Percentiles rank a stretch among this genome's conserved stretches.
Evolutionary conservation across 371 early-diverging fungal species (phyloP).

Genomic region (Saksenaea oblongispora): DNA sequence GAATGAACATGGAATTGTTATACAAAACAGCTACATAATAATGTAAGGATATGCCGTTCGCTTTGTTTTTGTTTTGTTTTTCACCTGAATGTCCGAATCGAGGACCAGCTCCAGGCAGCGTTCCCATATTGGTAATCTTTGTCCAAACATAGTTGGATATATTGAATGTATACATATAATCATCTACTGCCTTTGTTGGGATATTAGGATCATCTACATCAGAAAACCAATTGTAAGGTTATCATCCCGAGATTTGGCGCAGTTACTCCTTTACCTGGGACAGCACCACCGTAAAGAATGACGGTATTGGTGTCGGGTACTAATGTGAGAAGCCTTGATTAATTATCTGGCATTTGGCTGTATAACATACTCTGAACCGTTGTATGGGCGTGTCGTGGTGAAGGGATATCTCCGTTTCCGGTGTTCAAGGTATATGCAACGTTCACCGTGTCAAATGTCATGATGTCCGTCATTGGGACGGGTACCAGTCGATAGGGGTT

Average conservation of each 20-base stretch:
- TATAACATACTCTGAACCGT: slow-evolving; percentile 17
- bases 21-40: slow-evolving; percentile 11
- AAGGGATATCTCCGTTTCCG: slow-evolving; percentile 1
- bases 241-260: background rate
- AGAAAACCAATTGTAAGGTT: background rate
- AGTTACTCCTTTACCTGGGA: background rate
- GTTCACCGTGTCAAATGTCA: slow-evolving; percentile 9
- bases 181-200: slow-evolving; percentile 8
- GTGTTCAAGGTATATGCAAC: background rate
- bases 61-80: background rate
- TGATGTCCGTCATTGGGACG: slow-evolving; percentile 11
- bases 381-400: no score
- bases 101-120: slow-evolving; percentile 18
- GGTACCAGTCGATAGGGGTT: background rate
- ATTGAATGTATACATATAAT: slow-evolving; percentile 13
- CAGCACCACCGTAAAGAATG: background rate
- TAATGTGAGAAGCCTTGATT: background rate
- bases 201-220: background rate
- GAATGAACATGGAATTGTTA: slow-evolving; percentile 16
- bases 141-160: slow-evolving; percentile 7
- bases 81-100: slow-evolving; percentile 26
- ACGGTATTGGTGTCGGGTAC: background rate
- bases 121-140: background rate
- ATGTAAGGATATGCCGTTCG: background rate
- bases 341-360: background rate